phyloP scores from a whole-genome alignment of 176 grass and related monocot genomes.

The Pontederia crassipes region DNA sequence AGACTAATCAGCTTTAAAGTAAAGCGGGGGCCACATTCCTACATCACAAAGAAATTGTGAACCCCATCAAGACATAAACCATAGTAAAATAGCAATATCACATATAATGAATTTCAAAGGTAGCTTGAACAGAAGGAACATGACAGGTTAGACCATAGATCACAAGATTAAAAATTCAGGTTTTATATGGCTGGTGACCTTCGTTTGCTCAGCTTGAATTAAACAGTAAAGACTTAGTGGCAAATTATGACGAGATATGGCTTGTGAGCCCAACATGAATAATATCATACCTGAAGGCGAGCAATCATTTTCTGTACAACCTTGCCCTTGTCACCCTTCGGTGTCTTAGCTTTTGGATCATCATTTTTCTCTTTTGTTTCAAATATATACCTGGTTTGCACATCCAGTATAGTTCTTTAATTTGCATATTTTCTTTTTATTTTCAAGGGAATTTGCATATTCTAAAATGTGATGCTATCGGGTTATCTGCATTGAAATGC shows the following conservation, averaged over 20 bases:
- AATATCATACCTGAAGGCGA: conserved; percentile 63
- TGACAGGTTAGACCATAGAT: too few relatives aligned
- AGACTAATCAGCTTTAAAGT: conserved; percentile 65
- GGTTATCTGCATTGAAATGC: too few relatives aligned
- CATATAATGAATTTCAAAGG: not conserved
- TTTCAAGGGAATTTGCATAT: too few relatives aligned
- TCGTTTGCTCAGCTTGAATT: too few relatives aligned
- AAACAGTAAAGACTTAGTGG: too few relatives aligned
- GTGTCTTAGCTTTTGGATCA: conserved; percentile 49
- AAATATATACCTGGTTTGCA: conserved; percentile 66
- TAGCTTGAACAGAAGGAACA: not conserved
- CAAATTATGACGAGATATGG: too few relatives aligned
- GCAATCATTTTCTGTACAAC: conserved; percentile 53
- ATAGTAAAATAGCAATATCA: not conserved
- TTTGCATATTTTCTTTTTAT: not conserved
- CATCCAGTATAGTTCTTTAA: not conserved
- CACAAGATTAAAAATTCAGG: too few relatives aligned
- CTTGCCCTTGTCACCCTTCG: conserved; percentile 47
- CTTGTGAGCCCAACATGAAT: not conserved
- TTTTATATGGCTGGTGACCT: too few relatives aligned
- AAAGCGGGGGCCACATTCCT: conserved; percentile 96
- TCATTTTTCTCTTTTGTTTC: conserved; percentile 74
- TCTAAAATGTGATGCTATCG: not conserved
- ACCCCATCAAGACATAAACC: not conserved
- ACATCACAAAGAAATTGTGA: not conserved